Evolutionary conservation across 2,329 filamentous ascomycete genomes (phyloP).

Genomic region (Fusarium marasasianum): DNA sequence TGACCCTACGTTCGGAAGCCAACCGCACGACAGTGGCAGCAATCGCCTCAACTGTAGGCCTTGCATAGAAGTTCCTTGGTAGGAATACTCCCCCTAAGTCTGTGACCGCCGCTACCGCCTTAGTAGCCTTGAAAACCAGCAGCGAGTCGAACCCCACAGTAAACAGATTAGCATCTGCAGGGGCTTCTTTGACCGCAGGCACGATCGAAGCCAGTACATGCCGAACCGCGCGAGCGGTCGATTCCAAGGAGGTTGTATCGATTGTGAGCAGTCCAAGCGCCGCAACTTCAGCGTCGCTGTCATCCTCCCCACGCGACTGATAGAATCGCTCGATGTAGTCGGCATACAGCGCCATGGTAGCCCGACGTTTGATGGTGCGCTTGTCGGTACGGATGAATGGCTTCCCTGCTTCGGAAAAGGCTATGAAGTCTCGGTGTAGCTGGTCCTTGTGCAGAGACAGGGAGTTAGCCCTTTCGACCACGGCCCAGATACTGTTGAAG

Average conservation of each 20-base stretch:
- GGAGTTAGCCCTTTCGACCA: conserved; percentile 55
- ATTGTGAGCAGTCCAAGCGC: not conserved
- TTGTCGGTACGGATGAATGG: conserved; percentile 58
- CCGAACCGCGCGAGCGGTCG: not conserved
- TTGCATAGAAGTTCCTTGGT: not conserved
- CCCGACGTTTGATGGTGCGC: conserved; percentile 54
- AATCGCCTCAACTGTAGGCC: not conserved
- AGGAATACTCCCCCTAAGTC: no score
- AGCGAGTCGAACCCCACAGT: not conserved
- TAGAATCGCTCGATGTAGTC: conserved; percentile 60
- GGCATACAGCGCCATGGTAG: conserved; percentile 52
- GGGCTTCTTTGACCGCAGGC: not conserved
- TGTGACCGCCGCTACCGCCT: not conserved
- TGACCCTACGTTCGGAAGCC: not conserved
- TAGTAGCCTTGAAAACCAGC: not conserved
- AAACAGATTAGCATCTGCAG: not conserved
- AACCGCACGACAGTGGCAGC: not conserved
- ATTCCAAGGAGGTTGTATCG: not conserved
- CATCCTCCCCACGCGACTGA: not conserved
- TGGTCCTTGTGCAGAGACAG: conserved; percentile 52
- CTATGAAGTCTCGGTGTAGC: conserved; percentile 53
- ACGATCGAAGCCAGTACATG: not conserved
- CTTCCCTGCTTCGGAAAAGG: conserved; percentile 52
- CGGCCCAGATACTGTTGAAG: conserved; percentile 56
- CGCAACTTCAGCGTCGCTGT: not conserved